Percentiles rank a stretch among this genome's conserved stretches.
phyloP scores from a whole-genome alignment of 2,329 filamentous ascomycete species.

The Mycosphaerella sp. region DNA sequence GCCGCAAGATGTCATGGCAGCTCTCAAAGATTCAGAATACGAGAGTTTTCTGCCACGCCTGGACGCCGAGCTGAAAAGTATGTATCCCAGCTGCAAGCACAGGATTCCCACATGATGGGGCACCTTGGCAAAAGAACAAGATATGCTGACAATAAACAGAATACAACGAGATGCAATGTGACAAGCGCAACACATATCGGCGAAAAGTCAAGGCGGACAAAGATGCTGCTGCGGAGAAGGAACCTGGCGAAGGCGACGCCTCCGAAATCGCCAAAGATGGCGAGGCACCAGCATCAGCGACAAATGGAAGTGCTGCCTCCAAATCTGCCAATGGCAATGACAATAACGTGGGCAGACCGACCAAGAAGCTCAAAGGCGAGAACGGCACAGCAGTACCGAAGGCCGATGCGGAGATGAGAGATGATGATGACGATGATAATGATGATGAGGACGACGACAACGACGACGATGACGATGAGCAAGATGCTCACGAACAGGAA shows the following conservation, averaged over 20 bases:
- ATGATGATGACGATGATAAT: constrained; percentile 49
- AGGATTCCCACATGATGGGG: not conserved
- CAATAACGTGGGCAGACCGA: constrained; percentile 39
- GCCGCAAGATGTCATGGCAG: constrained; percentile 68
- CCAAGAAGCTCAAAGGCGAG: constrained; percentile 47
- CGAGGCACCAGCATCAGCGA: constrained; percentile 2
- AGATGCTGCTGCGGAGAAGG: constrained; percentile 24
- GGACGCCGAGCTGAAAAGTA: constrained; percentile 70
- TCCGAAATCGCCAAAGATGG: constrained; percentile 16
- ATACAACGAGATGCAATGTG: constrained; percentile 65
- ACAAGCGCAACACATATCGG: constrained; percentile 67
- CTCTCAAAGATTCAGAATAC: constrained; percentile 70
- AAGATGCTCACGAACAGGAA: constrained; percentile 2
- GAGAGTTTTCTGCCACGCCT: constrained; percentile 62
- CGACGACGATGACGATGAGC: not conserved
- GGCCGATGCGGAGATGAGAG: constrained; percentile 43
- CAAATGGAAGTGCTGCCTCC: constrained; percentile 24
- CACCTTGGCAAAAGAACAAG: not conserved
- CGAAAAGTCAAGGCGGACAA: constrained; percentile 64
- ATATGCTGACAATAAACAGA: constrained; percentile 40
- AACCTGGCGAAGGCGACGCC: constrained; percentile 9
- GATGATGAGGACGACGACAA: constrained; percentile 37
- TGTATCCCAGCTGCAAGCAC: constrained; percentile 28
- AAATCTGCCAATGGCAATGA: constrained; percentile 19
- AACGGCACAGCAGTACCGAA: constrained; percentile 36